Evolutionary conservation across 2,329 filamentous ascomycete genomes (phyloP).

Genomic region (Fusarium xyrophilum): DNA sequence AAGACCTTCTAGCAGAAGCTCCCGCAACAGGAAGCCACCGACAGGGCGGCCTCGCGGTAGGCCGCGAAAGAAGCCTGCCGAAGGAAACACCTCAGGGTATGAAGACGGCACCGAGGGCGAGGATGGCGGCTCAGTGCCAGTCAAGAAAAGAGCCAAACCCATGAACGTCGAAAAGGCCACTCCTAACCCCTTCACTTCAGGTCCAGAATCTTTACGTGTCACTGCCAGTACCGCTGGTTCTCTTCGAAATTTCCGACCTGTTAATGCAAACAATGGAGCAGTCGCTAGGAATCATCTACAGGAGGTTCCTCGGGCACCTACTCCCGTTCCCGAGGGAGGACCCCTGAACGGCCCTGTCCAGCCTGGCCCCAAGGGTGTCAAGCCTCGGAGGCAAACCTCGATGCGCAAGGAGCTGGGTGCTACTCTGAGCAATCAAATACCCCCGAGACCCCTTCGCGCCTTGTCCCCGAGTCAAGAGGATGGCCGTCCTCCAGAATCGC

Average conservation of each 20-base stretch:
- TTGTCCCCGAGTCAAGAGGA: slow-evolving; percentile 57
- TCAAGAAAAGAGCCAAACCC: slow-evolving; percentile 77
- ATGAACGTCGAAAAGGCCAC: slow-evolving; percentile 76
- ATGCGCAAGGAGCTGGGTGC: slow-evolving; percentile 60
- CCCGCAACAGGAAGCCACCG: slow-evolving; percentile 51
- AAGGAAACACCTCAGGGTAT: slow-evolving; percentile 76
- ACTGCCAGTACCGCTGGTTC: slow-evolving; percentile 90
- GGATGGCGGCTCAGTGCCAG: slow-evolving; percentile 51
- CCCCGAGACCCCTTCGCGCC: slow-evolving; percentile 49
- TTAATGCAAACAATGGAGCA: slow-evolving; percentile 59
- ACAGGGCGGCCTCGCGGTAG: slow-evolving; percentile 64
- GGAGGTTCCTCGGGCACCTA: slow-evolving; percentile 77
- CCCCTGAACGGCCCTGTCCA: slow-evolving; percentile 43
- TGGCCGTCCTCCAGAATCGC: slow-evolving; percentile 62
- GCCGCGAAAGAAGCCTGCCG: slow-evolving; percentile 60
- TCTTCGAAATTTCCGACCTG: slow-evolving; percentile 81
- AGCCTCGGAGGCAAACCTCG: slow-evolving; percentile 66
- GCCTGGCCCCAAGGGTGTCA: slow-evolving; percentile 40
- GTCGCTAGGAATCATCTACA: slow-evolving; percentile 64
- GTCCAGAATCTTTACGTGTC: slow-evolving; percentile 83
- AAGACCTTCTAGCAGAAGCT: slow-evolving; percentile 66
- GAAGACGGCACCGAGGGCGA: slow-evolving; percentile 71
- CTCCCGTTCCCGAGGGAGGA: slow-evolving; percentile 68
- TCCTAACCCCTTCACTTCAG: slow-evolving; percentile 73
- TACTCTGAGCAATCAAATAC: slow-evolving; percentile 55